Percentiles rank a stretch among this genome's conserved stretches.
Conservation (phyloP, 2,329 filamentous ascomycete genomes). For the Lecanicillium sp. region DNA sequence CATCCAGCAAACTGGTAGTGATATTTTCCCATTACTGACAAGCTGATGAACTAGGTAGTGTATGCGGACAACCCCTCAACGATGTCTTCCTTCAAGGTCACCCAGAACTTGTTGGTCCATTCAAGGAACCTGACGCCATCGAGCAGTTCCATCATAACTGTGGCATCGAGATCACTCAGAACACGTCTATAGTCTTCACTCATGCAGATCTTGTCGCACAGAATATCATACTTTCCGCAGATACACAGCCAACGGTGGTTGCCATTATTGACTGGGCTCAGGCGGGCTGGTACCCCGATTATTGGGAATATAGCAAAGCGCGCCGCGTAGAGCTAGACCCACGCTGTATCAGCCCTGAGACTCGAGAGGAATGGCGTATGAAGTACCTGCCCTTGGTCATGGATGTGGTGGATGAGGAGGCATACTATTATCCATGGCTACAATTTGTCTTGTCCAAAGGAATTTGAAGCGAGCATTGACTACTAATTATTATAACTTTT, state of each 20-base stretch:
- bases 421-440: constrained; percentile 23
- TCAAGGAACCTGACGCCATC: constrained; percentile 2
- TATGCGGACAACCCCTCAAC: neutral
- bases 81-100: constrained; percentile 1
- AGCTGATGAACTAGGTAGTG: neutral
- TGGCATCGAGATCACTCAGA: neutral
- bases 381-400: constrained; percentile 23
- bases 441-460: constrained; percentile 14
- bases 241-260: constrained; percentile 12
- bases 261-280: constrained; percentile 22
- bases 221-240: constrained; percentile 17
- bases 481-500: too few relatives aligned
- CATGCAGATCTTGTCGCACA: constrained; percentile 17
- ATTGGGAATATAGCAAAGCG: constrained; percentile 25
- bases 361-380: constrained; percentile 22
- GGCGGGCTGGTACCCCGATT: constrained; percentile 24
- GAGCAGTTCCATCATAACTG: neutral
- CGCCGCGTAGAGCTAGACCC: constrained; percentile 15
- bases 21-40: neutral
- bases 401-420: constrained; percentile 22
- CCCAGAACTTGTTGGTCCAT: constrained; percentile 3
- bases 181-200: constrained; percentile 13
- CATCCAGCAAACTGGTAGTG: neutral
- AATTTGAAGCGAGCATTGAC: constrained; percentile 5
- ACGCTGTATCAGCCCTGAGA: constrained; percentile 12